phyloP scores from a whole-genome alignment of 1,139 yeast genomes.

The Nakaseomyces kungkrabaensis region DNA sequence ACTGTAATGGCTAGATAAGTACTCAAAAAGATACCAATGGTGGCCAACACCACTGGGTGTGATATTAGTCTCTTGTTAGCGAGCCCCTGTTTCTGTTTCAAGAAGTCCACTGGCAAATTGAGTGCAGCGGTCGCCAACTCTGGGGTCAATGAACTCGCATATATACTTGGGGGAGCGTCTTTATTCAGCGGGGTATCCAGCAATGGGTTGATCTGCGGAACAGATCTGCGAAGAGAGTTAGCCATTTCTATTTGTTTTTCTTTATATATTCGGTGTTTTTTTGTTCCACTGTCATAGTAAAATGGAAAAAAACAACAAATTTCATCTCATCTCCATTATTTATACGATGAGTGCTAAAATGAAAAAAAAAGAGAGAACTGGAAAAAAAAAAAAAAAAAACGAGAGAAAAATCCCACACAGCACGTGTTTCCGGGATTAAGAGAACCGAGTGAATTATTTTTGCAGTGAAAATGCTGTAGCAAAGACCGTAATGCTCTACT shows the following conservation, averaged over 20 bases:
- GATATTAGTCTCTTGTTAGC: slow-evolving; percentile 42
- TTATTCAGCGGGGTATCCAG: slow-evolving; percentile 46
- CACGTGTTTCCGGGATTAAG: too few species aligned
- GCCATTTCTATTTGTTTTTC: slow-evolving; percentile 3
- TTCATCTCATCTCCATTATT: too few species aligned
- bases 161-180: slow-evolving; percentile 42
- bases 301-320: too few species aligned
- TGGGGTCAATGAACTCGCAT: slow-evolving; percentile 40
- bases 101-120: slow-evolving; percentile 54
- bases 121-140: slow-evolving; percentile 50
- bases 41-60: slow-evolving; percentile 35
- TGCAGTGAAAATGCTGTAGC: too few species aligned
- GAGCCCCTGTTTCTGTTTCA: slow-evolving; percentile 45
- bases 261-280: not conserved
- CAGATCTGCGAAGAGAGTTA: slow-evolving; percentile 2
- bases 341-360: too few species aligned
- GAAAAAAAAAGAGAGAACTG: too few species aligned
- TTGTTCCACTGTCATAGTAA: too few species aligned
- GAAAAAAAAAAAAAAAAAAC: too few species aligned
- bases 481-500: too few species aligned
- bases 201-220: slow-evolving; percentile 38
- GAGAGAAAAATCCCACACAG: too few species aligned
- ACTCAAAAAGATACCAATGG: slow-evolving; percentile 24
- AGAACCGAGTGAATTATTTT: too few species aligned
- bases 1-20: slow-evolving; percentile 19